Conservation (phyloP, 2,329 filamentous ascomycete genomes). For the Madurella fahalii region DNA sequence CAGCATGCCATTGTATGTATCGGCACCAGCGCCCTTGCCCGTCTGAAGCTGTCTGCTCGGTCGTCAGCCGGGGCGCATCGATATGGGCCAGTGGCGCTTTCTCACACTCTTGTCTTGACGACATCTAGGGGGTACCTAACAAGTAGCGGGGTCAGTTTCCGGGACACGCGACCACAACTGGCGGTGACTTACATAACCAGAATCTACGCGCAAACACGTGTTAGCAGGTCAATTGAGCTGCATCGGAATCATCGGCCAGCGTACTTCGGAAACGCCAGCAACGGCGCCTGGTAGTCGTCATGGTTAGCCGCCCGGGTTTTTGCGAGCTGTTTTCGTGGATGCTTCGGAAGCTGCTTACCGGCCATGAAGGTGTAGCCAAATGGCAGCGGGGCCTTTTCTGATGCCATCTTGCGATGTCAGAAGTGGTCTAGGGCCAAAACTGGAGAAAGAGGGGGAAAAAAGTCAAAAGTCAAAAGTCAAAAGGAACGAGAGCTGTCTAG, state of each 20-base stretch:
- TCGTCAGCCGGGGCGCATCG: slow-evolving; percentile 16
- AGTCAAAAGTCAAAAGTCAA: background rate
- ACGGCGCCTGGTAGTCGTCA: slow-evolving; percentile 64
- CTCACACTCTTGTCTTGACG: slow-evolving; percentile 73
- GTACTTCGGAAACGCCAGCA: slow-evolving; percentile 94
- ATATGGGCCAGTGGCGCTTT: slow-evolving; percentile 5
- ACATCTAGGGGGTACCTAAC: slow-evolving; percentile 97
- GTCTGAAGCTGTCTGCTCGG: slow-evolving; percentile 76
- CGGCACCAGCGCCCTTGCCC: slow-evolving; percentile 65
- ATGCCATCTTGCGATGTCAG: slow-evolving; percentile 21
- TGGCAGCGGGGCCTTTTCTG: slow-evolving; percentile 25
- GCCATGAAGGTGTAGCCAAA: slow-evolving; percentile 29
- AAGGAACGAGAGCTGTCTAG: no score
- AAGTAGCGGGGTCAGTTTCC: slow-evolving; percentile 3
- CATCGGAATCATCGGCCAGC: slow-evolving; percentile 32
- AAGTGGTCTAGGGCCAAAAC: background rate
- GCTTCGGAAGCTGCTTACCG: slow-evolving; percentile 19
- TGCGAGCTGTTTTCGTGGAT: slow-evolving; percentile 28
- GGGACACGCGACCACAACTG: slow-evolving; percentile 24
- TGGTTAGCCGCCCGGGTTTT: slow-evolving; percentile 27
- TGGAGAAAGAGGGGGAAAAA: background rate
- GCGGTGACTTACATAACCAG: slow-evolving; percentile 67
- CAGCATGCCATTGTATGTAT: slow-evolving; percentile 93
- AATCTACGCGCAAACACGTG: slow-evolving; percentile 55
- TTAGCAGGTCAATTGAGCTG: slow-evolving; percentile 25